Conservation (phyloP, 208 protist species). For the Herpetomonas samuelpessoai region DNA sequence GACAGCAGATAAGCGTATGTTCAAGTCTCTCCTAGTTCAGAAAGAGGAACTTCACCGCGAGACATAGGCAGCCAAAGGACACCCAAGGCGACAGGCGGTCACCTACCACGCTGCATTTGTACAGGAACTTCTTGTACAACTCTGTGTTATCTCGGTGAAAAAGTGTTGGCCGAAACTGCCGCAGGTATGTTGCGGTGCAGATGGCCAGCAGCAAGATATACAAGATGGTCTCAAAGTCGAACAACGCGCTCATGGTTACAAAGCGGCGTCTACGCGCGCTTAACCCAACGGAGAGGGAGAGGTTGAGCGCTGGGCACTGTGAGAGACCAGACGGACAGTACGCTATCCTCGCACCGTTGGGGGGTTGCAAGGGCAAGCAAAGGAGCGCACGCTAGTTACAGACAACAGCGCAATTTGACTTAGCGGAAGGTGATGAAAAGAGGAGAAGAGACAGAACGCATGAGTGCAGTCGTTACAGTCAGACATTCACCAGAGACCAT, state of each 20-base stretch:
- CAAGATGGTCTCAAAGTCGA: slow-evolving; percentile 85
- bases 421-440: too few relatives aligned
- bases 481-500: too few relatives aligned
- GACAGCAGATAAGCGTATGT: background rate
- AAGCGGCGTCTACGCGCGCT: background rate
- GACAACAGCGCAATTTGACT: too few relatives aligned
- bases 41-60: slow-evolving; percentile 81
- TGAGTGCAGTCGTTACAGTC: too few relatives aligned
- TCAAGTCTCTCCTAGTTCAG: slow-evolving; percentile 35
- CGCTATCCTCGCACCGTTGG: too few relatives aligned
- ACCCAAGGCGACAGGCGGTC: slow-evolving; percentile 88
- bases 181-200: slow-evolving; percentile 88
- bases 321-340: too few relatives aligned
- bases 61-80: slow-evolving; percentile 66
- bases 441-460: too few relatives aligned
- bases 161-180: slow-evolving; percentile 82
- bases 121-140: slow-evolving; percentile 87
- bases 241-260: slow-evolving; percentile 78
- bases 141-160: slow-evolving; percentile 85
- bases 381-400: too few relatives aligned
- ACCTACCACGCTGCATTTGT: slow-evolving; percentile 91
- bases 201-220: slow-evolving; percentile 86
- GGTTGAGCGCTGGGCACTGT: too few relatives aligned
- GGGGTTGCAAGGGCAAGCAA: too few relatives aligned
- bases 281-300: background rate